Evolutionary conservation across 108 stramenopile genomes (phyloP), one percentile per base, ranked within the genome.

Genomic region (Aureococcus anophagefferens): DNA sequence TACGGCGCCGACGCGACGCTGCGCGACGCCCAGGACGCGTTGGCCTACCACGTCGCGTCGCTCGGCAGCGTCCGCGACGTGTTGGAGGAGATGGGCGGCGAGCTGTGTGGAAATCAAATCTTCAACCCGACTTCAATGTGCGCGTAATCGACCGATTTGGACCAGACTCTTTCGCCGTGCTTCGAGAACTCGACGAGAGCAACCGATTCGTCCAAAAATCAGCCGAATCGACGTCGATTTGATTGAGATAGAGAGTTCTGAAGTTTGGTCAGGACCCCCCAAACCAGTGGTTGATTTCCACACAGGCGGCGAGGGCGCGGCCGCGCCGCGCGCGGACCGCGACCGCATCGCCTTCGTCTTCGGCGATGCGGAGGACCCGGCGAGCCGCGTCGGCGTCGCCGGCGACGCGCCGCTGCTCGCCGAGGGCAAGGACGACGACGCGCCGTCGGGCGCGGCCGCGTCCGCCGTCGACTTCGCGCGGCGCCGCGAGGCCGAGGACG

Each of bases 1-100:
- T 71, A 80, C 67, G 78, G 81, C 14, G 82, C 80, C 25, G 77
- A 85, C 65, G 30, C 80, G 11, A 76, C 80, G n/a, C 15, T 30
- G 13, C 64, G 70, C 33, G 83, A 80, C 40, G 64, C 32, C 28
- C 77, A 75, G n/a, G 83, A 80, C 1, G 82, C 82, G 18, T 63
- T 81, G 59, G 70, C 83, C 21, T 83, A 68, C 40, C 80, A 85
- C 46, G 71, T 83, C 40, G 81, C 82, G 30, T 67, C 64, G 33
- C 30, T 65, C 46, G 46, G 46, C 33, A 45, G 51, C 32, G 76
- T 83, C 45, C 36, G 74, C 16, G 66, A 79, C 30, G 59, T 77
- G 66, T 62, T 85, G 28, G 31, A 35, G 40, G 71, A 73, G 45
- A 64, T 81, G 25, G 80, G 78, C 17, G 40, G 40, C 9, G 73